These are phyloP conservation scores for Inga oerstediana DNA, from an alignment of 306 rosid genomes.

Conservation along the genomic window DNA sequence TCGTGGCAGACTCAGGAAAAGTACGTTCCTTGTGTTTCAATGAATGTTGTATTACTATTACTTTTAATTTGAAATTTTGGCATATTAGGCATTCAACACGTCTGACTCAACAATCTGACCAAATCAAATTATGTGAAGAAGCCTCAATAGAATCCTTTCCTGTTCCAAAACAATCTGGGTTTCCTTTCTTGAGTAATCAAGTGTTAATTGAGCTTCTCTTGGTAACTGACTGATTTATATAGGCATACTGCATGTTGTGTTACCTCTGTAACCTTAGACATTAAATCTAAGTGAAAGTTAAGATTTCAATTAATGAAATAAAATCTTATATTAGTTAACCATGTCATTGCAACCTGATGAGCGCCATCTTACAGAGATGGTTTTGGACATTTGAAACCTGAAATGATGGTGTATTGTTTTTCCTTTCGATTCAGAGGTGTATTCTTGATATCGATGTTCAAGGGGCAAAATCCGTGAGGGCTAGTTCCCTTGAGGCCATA, in stretches of 20 bases:
- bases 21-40: slow-evolving; percentile 41
- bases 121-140: background rate
- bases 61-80: slow-evolving; percentile 16
- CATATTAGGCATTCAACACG: slow-evolving; percentile 11
- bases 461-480: slow-evolving; percentile 89
- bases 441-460: slow-evolving; percentile 98
- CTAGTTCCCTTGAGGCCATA: slow-evolving; percentile 80
- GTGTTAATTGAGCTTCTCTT: background rate
- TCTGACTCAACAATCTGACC: background rate
- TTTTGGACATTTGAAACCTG: slow-evolving; percentile 14
- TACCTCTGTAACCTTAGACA: background rate
- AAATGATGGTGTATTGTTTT: slow-evolving; percentile 18
- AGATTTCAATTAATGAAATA: too few relatives aligned
- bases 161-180: background rate
- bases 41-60: background rate
- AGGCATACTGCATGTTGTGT: background rate
- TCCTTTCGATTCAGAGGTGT: slow-evolving; percentile 65
- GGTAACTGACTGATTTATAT: background rate
- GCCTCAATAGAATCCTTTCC: background rate
- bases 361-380: background rate
- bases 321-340: background rate
- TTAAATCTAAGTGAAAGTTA: background rate
- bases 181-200: background rate
- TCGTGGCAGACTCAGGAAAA: slow-evolving; percentile 79
- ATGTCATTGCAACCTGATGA: slow-evolving; percentile 8